Conservation (phyloP, 2,329 filamentous ascomycete genomes). For the Ramularia collo-cygni region DNA sequence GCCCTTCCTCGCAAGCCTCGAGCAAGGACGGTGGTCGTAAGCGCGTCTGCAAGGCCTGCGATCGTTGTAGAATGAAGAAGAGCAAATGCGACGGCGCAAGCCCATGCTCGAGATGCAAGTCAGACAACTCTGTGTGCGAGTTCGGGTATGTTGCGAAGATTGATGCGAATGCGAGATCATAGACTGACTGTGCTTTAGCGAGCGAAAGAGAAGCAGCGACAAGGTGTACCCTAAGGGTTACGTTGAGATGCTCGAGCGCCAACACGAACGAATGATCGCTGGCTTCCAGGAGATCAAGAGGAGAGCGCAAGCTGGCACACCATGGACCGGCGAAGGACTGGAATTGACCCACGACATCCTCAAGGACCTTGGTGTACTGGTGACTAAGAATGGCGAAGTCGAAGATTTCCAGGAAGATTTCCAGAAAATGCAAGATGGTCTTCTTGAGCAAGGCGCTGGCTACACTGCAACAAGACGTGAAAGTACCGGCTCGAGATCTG, state of each 20-base stretch:
- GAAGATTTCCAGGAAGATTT: slow-evolving; percentile 54
- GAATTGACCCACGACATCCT: slow-evolving; percentile 57
- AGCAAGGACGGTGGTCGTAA: slow-evolving; percentile 39
- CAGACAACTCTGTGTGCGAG: slow-evolving; percentile 58
- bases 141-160: slow-evolving; percentile 41
- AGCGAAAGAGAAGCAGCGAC: slow-evolving; percentile 59
- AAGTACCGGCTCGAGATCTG: slow-evolving; percentile 53
- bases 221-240: slow-evolving; percentile 64
- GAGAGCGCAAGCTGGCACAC: slow-evolving; percentile 44
- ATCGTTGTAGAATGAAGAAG: slow-evolving; percentile 59
- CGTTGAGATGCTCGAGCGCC: slow-evolving; percentile 61
- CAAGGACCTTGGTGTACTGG: slow-evolving; percentile 51
- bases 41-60: slow-evolving; percentile 60
- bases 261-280: slow-evolving; percentile 55
- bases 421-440: slow-evolving; percentile 47
- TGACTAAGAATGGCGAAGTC: slow-evolving; percentile 40
- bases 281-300: slow-evolving; percentile 56
- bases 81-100: slow-evolving; percentile 60
- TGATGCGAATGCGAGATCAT: not conserved
- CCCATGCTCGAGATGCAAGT: slow-evolving; percentile 55
- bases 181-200: slow-evolving; percentile 25
- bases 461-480: slow-evolving; percentile 45
- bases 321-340: slow-evolving; percentile 50
- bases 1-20: slow-evolving; percentile 22
- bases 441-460: slow-evolving; percentile 48